Conservation (phyloP, 306 rosid genomes). For the Glycine soja region DNA sequence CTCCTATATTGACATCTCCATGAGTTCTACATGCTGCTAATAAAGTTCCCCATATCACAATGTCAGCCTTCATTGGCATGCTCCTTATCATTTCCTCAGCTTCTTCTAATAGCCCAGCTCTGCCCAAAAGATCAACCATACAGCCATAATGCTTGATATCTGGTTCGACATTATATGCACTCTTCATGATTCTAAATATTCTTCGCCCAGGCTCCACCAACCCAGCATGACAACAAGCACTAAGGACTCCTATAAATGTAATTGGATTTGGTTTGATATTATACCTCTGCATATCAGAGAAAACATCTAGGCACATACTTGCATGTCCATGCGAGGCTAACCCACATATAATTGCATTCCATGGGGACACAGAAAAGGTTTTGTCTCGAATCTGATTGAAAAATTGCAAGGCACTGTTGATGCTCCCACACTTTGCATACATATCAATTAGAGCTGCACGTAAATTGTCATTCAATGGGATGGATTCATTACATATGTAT, state of each 20-base stretch:
- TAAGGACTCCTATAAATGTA: conserved; percentile 82
- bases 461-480: conserved; percentile 80
- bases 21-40: conserved; percentile 88
- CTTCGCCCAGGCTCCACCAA: conserved; percentile 73
- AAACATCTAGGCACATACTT: conserved; percentile 67
- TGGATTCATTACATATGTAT: conserved; percentile 57
- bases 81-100: conserved; percentile 70
- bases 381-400: conserved; percentile 67
- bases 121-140: conserved; percentile 91
- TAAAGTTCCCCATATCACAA: conserved; percentile 89
- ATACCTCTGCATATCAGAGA: conserved; percentile 67
- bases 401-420: conserved; percentile 65
- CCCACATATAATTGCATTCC: conserved; percentile 94
- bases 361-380: conserved; percentile 69
- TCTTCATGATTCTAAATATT: conserved; percentile 77
- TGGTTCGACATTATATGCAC: conserved; percentile 72
- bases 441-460: conserved; percentile 81
- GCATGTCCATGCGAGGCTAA: conserved; percentile 88
- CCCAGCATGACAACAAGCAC: conserved; percentile 94
- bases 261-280: conserved; percentile 72
- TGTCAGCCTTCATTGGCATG: conserved; percentile 89
- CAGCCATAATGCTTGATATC: conserved; percentile 93
- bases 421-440: conserved; percentile 95
- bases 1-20: conserved; percentile 78
- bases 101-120: conserved; percentile 81